Evolutionary conservation across 371 early-diverging fungal genomes (phyloP).

Genomic region (Apophysomyces trapeziformis): DNA sequence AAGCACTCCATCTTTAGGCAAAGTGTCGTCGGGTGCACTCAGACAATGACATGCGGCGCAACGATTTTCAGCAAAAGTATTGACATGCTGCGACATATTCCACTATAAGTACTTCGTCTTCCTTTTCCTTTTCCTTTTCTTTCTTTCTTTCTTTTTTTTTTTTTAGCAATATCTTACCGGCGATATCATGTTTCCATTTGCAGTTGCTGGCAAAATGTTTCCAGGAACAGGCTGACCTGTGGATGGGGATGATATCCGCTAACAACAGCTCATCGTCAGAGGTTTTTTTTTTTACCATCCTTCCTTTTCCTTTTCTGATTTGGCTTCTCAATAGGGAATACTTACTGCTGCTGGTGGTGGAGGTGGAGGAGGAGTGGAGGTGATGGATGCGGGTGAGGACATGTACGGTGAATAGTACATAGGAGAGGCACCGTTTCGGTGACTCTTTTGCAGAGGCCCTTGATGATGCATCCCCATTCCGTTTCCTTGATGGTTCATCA

Average conservation of each 20-base stretch:
- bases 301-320: too few species aligned
- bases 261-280: too few species aligned
- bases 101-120: not conserved
- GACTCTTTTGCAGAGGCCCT: not conserved
- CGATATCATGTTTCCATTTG: too few species aligned
- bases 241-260: not conserved
- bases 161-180: too few species aligned
- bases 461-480: not conserved
- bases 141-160: not conserved
- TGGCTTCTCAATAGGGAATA: not conserved
- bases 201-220: too few species aligned
- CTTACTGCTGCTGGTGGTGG: constrained; percentile 28
- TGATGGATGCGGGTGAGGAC: not conserved
- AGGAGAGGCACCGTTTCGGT: constrained; percentile 8
- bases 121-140: not conserved
- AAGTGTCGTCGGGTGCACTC: constrained; percentile 24
- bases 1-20: constrained; percentile 20
- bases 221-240: too few species aligned
- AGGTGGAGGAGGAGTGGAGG: constrained; percentile 13
- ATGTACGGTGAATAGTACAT: constrained; percentile 7
- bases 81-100: not conserved
- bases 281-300: too few species aligned
- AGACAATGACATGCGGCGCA: constrained; percentile 45
- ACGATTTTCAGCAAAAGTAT: constrained; percentile 32
- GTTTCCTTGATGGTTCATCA: not conserved